Evolutionary conservation across 2,329 filamentous ascomycete genomes (phyloP).

Genomic region (Beauveria rudraprayagi): DNA sequence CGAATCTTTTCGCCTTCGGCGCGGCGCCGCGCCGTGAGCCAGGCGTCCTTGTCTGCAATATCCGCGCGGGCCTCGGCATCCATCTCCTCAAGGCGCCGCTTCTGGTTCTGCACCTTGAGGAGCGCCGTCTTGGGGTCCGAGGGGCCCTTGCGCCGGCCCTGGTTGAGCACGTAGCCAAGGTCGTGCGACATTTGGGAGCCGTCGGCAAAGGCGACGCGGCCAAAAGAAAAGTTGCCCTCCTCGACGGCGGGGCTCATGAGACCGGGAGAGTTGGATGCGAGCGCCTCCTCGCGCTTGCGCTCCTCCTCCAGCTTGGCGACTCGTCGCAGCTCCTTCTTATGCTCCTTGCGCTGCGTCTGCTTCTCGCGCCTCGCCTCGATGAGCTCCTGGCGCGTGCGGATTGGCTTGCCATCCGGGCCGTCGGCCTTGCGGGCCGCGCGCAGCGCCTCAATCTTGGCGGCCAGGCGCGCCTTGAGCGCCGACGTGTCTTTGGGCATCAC

Average conservation of each 20-base stretch:
- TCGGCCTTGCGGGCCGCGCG: conserved; percentile 83
- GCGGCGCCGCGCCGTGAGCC: conserved; percentile 83
- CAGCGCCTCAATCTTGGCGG: conserved; percentile 75
- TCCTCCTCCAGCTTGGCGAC: conserved; percentile 77
- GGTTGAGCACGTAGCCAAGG: conserved; percentile 48
- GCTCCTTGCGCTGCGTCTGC: conserved; percentile 74
- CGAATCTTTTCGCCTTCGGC: conserved; percentile 84
- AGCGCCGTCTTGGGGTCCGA: conserved; percentile 80
- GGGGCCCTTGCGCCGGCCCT: conserved; percentile 66
- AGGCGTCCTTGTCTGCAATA: conserved; percentile 86
- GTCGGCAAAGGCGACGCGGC: conserved; percentile 83
- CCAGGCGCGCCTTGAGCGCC: conserved; percentile 68
- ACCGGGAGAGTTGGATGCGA: conserved; percentile 54
- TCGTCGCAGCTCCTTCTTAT: conserved; percentile 77
- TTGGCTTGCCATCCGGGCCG: conserved; percentile 65
- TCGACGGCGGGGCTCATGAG: conserved; percentile 49
- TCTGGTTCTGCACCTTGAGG: conserved; percentile 78
- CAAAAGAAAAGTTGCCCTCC: conserved; percentile 66
- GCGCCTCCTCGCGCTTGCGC: conserved; percentile 51
- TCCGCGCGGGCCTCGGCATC: conserved; percentile 76
- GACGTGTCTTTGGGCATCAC: conserved; percentile 64
- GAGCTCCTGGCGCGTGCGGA: conserved; percentile 81
- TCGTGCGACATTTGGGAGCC: conserved; percentile 71
- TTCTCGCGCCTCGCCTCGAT: conserved; percentile 85
- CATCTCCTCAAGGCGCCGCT: conserved; percentile 66